Base-by-base conservation (phyloP, 345 rosid genomes). In the Fremontodendron californicum region DNA sequence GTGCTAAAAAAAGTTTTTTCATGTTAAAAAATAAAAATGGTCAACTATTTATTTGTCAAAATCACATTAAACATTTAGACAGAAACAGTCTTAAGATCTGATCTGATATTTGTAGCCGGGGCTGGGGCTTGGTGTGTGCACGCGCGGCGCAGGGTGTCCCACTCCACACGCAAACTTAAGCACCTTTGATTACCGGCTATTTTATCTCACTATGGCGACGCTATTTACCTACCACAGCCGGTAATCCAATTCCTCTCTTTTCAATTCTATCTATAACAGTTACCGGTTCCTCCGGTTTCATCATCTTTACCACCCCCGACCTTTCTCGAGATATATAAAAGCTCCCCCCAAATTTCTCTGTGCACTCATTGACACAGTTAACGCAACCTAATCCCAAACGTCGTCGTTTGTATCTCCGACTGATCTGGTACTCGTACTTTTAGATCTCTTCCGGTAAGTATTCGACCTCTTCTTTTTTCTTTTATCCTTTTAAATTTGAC, bases 161-260 rank as follows among this genome's bases (percentile, higher is more conserved):
- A 27, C 25, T 16, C 21, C 13, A 3, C 57, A 69, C 73, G 73
- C 73, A 69, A 69, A 16, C 57, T 25, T 7, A 15, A 25, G 16
- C 12, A 45, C 54, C 35, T 68, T 45, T 6, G 0, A 7, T 25
- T 23, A 68, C 73, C n/a, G n/a, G n/a, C n/a, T n/a, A 19, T 23
- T 45, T 25, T 4, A 43, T 15, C 5, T 16, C 21, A 61, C 1
- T 2, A 0, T 46, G 57, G 40, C 23, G 7, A 46, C 19, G 25
- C 35, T 27, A 48, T 46, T 54, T 10, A 91, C 90, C 89, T 74
- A 15, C 60, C 35, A 74, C 67, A 81, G 66, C 89, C 90, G 81
- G 93, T 91, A 58, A 58, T 11, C 12, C 37, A 5, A 40, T 35
- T n/a, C n/a, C n/a, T n/a, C n/a, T 35, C 21, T 37, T 15, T 15